Percentiles rank a stretch among this genome's conserved stretches.
These are phyloP conservation scores for Clitopilus hobsonii DNA, from an alignment of 768 basidiomycete genomes.

Conservation along the genomic window DNA sequence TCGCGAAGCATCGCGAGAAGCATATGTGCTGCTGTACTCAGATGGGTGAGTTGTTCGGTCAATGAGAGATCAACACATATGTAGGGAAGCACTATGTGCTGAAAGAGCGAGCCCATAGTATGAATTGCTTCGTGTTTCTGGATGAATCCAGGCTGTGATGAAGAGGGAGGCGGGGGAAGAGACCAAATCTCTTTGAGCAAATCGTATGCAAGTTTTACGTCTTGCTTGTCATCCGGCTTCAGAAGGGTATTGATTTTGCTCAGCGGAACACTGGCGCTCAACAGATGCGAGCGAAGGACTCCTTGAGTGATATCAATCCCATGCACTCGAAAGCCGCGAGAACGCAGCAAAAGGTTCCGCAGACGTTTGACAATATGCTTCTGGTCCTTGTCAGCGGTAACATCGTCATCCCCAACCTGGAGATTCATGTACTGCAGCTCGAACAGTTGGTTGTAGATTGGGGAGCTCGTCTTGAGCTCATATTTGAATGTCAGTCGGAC, in stretches of 20 bases:
- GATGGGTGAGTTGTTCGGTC: conserved; percentile 24
- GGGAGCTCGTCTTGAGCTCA: conserved; percentile 12
- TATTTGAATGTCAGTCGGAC: conserved; percentile 16
- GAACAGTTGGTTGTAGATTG: conserved; percentile 17
- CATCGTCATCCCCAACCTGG: conserved; percentile 26
- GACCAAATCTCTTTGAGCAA: conserved; percentile 20
- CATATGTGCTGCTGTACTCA: conserved; percentile 28
- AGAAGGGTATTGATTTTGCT: conserved; percentile 13
- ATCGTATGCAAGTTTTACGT: conserved; percentile 21
- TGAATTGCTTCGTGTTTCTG: conserved; percentile 16
- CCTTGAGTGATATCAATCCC: conserved; percentile 18
- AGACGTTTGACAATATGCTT: conserved; percentile 29
- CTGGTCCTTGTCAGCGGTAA: conserved; percentile 29
- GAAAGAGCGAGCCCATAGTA: conserved; percentile 14
- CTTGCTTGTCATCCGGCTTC: conserved; percentile 26
- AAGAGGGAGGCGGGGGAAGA: conserved; percentile 10
- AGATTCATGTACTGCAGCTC: conserved; percentile 20
- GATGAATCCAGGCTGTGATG: conserved; percentile 11
- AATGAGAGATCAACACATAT: conserved; percentile 22
- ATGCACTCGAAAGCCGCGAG: conserved; percentile 15
- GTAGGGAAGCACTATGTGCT: conserved; percentile 24
- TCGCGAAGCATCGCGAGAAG: conserved; percentile 12
- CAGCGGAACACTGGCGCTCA: background rate
- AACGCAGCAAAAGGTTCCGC: conserved; percentile 22
- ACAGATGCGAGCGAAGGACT: conserved; percentile 18